Conservation (phyloP, 2,329 filamentous ascomycete genomes). For the Monilinia aucupariae region DNA sequence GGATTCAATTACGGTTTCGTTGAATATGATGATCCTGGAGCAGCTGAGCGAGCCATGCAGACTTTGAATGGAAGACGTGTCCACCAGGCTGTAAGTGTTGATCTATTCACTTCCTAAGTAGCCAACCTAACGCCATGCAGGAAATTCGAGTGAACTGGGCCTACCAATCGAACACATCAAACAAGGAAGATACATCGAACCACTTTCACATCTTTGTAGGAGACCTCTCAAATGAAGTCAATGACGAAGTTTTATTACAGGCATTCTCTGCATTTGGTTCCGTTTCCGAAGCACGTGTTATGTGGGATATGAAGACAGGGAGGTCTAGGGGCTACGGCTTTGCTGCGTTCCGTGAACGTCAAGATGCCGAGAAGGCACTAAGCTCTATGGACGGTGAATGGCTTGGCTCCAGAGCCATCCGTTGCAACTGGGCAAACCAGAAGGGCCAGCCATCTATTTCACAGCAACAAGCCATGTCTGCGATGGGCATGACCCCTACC, state of each 20-base stretch:
- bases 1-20: conserved; percentile 99
- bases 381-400: conserved; percentile 99
- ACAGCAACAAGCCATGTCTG: conserved; percentile 93
- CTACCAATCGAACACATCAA: conserved; percentile 90
- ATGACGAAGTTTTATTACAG: conserved; percentile 88
- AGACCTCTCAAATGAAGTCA: conserved; percentile 96
- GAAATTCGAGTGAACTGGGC: conserved; percentile 99
- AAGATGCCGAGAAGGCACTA: conserved; percentile 90
- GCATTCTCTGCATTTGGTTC: conserved; percentile 94
- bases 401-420: conserved; percentile 95
- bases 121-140: conserved; percentile 42
- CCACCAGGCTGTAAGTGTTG: conserved; percentile 75
- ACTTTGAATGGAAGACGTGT: conserved; percentile 93
- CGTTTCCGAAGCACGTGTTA: conserved; percentile 95
- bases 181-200: conserved; percentile 95
- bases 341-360: conserved; percentile 90
- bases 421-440: conserved; percentile 99
- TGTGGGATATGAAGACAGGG: conserved; percentile 99
- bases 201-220: conserved; percentile 99
- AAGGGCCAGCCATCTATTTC: conserved; percentile 99
- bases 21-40: conserved; percentile 95
- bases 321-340: conserved; percentile 96
- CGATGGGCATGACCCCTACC: conserved; percentile 97
- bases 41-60: conserved; percentile 94
- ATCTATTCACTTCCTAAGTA: not conserved